Base-by-base conservation (phyloP, 768 basidiomycete genomes). In the Trametes coccinea region DNA sequence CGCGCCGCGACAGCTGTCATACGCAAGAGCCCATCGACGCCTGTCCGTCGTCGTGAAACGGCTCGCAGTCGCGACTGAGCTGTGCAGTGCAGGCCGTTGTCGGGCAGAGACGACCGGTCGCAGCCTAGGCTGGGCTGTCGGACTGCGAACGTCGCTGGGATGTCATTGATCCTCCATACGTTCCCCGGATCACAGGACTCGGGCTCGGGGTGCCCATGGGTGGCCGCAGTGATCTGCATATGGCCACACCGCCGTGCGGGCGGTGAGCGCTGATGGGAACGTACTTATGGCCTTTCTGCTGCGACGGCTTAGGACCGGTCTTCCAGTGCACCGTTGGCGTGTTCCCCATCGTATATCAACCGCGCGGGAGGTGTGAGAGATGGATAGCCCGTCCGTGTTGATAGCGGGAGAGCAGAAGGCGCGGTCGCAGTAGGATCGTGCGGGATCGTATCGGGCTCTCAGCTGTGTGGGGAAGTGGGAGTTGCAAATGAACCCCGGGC, bases 241-340 rank as follows among this genome's bases (percentile, higher is more conserved):
- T 29, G 34, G 46, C 37, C 46, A 40, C 46, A 56, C 34, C 22
- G 55, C 48, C 37, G 46, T 29, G 55, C 46, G 45, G 44, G 45
- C 54, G 37, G 31, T 27, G 46, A 39, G 55, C 55, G 55, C 37
- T 56, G 50, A 52, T 52, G 50, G 50, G 50, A 52, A 52, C 16
- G 37, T 39, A n/a, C n/a, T n/a, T n/a, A 13, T 29, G 34, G 8
- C 16, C 22, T 22, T 1, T 8, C 34, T 34, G 50, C 50, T 39
- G n/a, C 50, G 16, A 33, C 50, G 50, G 39, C 34, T 22, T 17
- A 39, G 39, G 34, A 5, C 50, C 34, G 50, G 34, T 17, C 34
- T 52, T 52, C 50, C 34, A 52, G n/a, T 34, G 37, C 37, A 16
- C 10, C 2, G 47, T 27, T 30, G 22, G 47, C 47, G 27, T 27